Base-by-base conservation (phyloP, 2,329 filamentous ascomycete species). In the Nothophoma quercina region DNA sequence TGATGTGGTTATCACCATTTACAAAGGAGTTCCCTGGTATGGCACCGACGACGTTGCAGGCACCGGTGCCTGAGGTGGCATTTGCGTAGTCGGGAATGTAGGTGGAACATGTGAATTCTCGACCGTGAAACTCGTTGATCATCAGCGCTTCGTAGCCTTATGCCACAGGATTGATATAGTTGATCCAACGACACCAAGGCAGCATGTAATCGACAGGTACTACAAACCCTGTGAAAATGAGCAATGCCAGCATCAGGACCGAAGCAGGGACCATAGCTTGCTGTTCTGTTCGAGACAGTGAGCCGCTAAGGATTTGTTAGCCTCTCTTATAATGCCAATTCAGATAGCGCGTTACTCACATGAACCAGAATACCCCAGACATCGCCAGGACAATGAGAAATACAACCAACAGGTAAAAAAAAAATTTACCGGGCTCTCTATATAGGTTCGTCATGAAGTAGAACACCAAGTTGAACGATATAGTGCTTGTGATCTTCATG, bases 361-460 rank as follows among this genome's bases (percentile, higher is more conserved):
- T n/a, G n/a, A n/a, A n/a, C n/a, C n/a, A n/a, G n/a, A n/a, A n/a
- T n/a, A n/a, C n/a, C n/a, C n/a, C n/a, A n/a, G n/a, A n/a, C 89
- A 93, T 93, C 33, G 83, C 81, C 63, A 96, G 60, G 78, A 83
- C 85, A 8, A 76, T 83, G n/a, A 78, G 77, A 25, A 69, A 65
- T 0, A 57, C 52, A 81, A 82, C 65, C 35, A 96, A 79, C 56
- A 91, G 72, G 81, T 89, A 96, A 74, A 90, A 88, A 79, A 96
- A 96, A 79, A 93, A 96, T 0, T 86, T 75, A 0, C 86, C 88
- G 0, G 89, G 76, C 48, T 88, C 85, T 33, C 89, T 82, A 36
- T 88, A 84, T 26, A 96, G 78, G 56, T 90, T 88, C 0, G 89
- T 86, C 84, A 96, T 87, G 75, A 96, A 96, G 76, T 96, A 96